Conservation (phyloP, 441 rosid genomes). For the Populus tomentosa region DNA sequence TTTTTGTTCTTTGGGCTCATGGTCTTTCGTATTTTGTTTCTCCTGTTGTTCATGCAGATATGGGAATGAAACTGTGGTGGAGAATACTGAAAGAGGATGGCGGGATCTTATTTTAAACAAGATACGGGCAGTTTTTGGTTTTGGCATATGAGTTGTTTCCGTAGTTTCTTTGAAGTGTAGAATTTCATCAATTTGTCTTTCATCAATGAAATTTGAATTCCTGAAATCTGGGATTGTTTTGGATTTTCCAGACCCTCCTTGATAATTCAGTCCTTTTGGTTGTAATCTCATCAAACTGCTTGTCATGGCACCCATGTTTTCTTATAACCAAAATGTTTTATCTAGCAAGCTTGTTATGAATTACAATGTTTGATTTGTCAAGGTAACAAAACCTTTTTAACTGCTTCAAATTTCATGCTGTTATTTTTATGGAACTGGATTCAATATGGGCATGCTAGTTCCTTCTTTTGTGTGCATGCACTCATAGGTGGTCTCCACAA, state of each 20-base stretch:
- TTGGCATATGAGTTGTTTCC: conserved; percentile 55
- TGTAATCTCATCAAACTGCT: conserved; percentile 10
- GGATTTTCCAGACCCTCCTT: not conserved
- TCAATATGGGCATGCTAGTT: not conserved
- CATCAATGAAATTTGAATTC: conserved; percentile 12
- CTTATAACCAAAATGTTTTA: conserved; percentile 6
- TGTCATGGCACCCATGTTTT: not conserved
- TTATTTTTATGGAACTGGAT: too few species aligned
- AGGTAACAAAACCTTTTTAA: not conserved
- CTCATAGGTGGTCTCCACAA: not conserved
- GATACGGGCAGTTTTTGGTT: conserved; percentile 88
- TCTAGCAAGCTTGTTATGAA: not conserved
- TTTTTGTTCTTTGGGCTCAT: conserved; percentile 6
- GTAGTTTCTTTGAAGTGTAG: conserved; percentile 15
- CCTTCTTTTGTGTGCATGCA: not conserved
- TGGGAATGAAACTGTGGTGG: conserved; percentile 92
- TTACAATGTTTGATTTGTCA: not conserved
- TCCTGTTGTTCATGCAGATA: conserved; percentile 48
- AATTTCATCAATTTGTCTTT: conserved; percentile 4
- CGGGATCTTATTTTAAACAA: conserved; percentile 79
- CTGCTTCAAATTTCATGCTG: not conserved
- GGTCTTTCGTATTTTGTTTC: not conserved
- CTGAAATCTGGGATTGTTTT: conserved; percentile 4
- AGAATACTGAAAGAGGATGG: conserved; percentile 98
- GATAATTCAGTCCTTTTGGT: not conserved